These are phyloP conservation scores for Pseudogymnoascus sp. DNA, from an alignment of 2,329 filamentous ascomycete genomes.

Conservation along the genomic window DNA sequence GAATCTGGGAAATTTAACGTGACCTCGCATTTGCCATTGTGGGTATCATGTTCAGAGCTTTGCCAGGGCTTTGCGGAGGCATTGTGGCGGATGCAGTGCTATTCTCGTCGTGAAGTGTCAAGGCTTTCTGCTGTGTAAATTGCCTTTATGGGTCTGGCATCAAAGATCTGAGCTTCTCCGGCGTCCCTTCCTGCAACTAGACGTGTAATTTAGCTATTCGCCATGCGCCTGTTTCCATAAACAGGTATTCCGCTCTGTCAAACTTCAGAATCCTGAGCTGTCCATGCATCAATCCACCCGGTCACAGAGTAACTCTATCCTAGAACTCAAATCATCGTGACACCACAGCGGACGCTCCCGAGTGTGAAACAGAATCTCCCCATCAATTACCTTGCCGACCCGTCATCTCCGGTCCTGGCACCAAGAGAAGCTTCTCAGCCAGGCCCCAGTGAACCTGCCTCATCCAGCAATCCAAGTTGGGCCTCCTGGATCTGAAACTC, in stretches of 20 bases:
- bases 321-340: background rate
- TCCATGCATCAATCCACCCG: background rate
- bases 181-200: background rate
- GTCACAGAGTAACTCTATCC: background rate
- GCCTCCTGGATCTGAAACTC: background rate
- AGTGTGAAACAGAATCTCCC: background rate
- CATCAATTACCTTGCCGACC: background rate
- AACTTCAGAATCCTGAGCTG: background rate
- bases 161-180: background rate
- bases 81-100: background rate
- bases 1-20: constrained; percentile 4
- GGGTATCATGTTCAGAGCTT: background rate
- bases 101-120: constrained; percentile 5
- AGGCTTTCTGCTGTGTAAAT: constrained; percentile 1
- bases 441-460: background rate
- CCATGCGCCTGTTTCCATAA: background rate
- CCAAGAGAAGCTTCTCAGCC: constrained; percentile 1
- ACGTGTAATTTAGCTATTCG: constrained; percentile 7
- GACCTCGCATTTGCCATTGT: background rate
- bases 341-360: background rate
- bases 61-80: background rate
- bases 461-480: background rate
- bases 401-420: background rate
- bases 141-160: background rate
- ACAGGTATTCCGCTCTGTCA: background rate